Percentiles rank a stretch among this genome's conserved stretches.
phyloP scores from a whole-genome alignment of 148 eudicot species.

The Rhododendron williamsianum region DNA sequence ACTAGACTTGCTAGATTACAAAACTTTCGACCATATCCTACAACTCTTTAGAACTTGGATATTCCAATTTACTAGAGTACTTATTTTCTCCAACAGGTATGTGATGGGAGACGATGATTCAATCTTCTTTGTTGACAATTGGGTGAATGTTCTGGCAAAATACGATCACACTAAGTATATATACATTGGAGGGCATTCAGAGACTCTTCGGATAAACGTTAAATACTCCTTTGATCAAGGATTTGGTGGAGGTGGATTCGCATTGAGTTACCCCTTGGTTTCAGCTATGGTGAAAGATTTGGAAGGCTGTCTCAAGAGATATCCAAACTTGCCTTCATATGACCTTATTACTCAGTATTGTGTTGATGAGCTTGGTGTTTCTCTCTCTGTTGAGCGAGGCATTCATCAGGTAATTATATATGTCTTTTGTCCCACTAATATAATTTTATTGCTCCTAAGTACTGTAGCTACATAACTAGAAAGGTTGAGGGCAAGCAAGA shows the following conservation, averaged over 20 bases:
- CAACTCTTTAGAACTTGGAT: no score
- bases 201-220: slow-evolving; percentile 19
- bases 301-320: slow-evolving; percentile 21
- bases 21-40: no score
- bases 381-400: slow-evolving; percentile 21
- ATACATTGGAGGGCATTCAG: slow-evolving; percentile 39
- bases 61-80: no score
- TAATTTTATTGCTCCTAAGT: no score
- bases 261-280: slow-evolving; percentile 28
- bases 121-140: slow-evolving; percentile 32
- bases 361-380: slow-evolving; percentile 32
- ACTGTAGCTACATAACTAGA: no score
- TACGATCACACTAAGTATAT: slow-evolving; percentile 42
- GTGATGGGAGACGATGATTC: slow-evolving; percentile 50
- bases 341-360: slow-evolving; percentile 23
- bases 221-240: slow-evolving; percentile 38
- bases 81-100: neutral
- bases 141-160: slow-evolving; percentile 29
- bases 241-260: slow-evolving; percentile 44
- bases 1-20: no score
- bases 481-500: no score
- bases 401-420: slow-evolving; percentile 31
- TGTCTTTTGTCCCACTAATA: neutral
- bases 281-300: slow-evolving; percentile 21
- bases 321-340: slow-evolving; percentile 1